Percentiles rank a stretch among this genome's conserved stretches.
phyloP scores from a whole-genome alignment of 163 green algal genomes.

The Scenedesmus sp. region DNA sequence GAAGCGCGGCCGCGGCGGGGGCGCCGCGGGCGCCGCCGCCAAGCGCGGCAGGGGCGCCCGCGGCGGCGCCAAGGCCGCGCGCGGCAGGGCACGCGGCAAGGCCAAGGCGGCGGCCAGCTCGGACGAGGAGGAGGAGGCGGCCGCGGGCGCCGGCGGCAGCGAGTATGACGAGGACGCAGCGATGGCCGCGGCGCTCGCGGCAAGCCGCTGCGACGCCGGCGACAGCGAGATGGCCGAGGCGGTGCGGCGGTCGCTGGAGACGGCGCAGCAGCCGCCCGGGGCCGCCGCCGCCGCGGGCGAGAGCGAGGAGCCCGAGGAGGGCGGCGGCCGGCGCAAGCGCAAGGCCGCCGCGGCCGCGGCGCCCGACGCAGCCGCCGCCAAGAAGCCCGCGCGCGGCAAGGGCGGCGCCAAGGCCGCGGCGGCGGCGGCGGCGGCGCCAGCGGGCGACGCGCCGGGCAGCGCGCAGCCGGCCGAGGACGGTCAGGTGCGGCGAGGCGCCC shows the following conservation, averaged over 20 bases:
- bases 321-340: neutral
- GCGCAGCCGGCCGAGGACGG: neutral
- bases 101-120: neutral
- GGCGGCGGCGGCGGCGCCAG: constrained; percentile 3
- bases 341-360: neutral
- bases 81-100: neutral
- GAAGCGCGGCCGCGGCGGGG: neutral
- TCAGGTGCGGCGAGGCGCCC: too few species aligned
- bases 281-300: too few species aligned
- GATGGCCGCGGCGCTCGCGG: too few species aligned
- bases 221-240: too few species aligned
- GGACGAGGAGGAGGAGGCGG: neutral
- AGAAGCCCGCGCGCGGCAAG: neutral
- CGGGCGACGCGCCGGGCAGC: too few species aligned
- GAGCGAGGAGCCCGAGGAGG: too few species aligned
- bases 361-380: neutral
- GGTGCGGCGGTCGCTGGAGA: too few species aligned
- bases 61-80: neutral
- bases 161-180: too few species aligned
- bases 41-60: neutral
- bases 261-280: too few species aligned
- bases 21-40: constrained; percentile 5
- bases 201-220: too few species aligned
- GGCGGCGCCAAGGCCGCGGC: neutral
- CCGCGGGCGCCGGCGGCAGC: neutral